These are phyloP conservation scores for Wickerhamiella sorbophila DNA, from an alignment of 805 yeast species.

Conservation along the genomic window DNA sequence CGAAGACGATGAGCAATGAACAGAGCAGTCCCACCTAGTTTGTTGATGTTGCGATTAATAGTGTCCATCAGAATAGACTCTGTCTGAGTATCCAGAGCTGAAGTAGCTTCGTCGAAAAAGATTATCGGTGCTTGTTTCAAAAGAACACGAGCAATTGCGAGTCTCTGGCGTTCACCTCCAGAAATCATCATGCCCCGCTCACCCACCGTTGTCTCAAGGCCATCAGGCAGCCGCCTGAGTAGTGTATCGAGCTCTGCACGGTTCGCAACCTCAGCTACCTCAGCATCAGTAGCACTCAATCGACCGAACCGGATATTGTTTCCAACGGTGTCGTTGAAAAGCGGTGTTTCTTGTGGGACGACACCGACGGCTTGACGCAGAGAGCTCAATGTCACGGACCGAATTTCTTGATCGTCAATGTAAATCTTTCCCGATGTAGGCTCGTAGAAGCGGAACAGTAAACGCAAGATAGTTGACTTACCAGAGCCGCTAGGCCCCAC, in stretches of 20 bases:
- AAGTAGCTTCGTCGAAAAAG: constrained; percentile 91
- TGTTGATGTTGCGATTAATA: constrained; percentile 49
- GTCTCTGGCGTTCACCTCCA: constrained; percentile 96
- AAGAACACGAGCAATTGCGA: constrained; percentile 85
- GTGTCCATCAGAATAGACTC: constrained; percentile 74
- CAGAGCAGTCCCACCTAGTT: constrained; percentile 53
- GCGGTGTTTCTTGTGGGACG: constrained; percentile 95
- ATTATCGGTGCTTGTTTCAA: constrained; percentile 78
- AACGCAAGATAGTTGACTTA: constrained; percentile 72
- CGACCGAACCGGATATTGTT: constrained; percentile 84
- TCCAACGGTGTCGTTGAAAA: constrained; percentile 77
- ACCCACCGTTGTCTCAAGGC: constrained; percentile 77
- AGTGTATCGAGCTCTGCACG: constrained; percentile 57
- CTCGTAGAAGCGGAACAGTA: constrained; percentile 84
- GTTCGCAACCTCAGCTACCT: constrained; percentile 47
- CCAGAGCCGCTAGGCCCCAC: constrained; percentile 97
- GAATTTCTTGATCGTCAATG: constrained; percentile 80
- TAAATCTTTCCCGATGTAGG: constrained; percentile 60
- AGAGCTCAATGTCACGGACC: constrained; percentile 58
- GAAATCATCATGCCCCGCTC: constrained; percentile 97
- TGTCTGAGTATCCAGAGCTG: constrained; percentile 92
- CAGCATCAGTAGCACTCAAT: constrained; percentile 55
- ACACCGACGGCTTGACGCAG: constrained; percentile 69
- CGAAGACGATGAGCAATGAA: constrained; percentile 89
- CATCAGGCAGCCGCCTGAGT: constrained; percentile 64